A percentile compares a stretch with the other conserved stretches of the same genome.
These are phyloP conservation scores for Cyathus striatus DNA, from an alignment of 768 basidiomycete species.

Conservation along the genomic window DNA sequence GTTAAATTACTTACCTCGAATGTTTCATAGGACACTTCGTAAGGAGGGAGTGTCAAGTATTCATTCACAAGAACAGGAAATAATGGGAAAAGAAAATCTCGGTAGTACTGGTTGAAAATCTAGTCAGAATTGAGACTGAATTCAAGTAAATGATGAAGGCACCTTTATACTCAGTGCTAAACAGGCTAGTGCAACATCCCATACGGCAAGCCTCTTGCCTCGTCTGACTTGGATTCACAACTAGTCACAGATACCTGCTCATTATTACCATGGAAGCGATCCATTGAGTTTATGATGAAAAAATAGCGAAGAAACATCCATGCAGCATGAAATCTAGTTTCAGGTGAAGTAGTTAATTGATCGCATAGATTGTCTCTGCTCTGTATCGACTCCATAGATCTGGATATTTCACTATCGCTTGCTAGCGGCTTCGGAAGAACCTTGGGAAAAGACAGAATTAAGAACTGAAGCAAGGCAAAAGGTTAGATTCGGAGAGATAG, in stretches of 20 bases:
- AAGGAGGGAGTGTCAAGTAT: slow-evolving; percentile 45
- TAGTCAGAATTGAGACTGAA: slow-evolving; percentile 1
- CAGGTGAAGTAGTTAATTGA: slow-evolving; percentile 46
- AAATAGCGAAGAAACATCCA: slow-evolving; percentile 59
- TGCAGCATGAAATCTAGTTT: slow-evolving; percentile 64
- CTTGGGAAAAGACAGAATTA: slow-evolving; percentile 6
- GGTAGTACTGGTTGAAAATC: slow-evolving; percentile 42
- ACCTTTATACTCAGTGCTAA: slow-evolving; percentile 63
- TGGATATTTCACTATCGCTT: slow-evolving; percentile 7
- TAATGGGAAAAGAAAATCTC: slow-evolving; percentile 56
- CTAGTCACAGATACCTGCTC: too few relatives aligned
- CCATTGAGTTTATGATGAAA: slow-evolving; percentile 25
- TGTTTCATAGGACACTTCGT: slow-evolving; percentile 36
- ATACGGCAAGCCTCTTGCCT: too few relatives aligned
- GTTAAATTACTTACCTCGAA: slow-evolving; percentile 41
- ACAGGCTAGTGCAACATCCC: slow-evolving; percentile 58
- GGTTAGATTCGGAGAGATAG: too few relatives aligned
- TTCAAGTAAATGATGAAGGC: neutral
- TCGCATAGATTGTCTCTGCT: slow-evolving; percentile 35
- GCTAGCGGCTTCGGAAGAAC: slow-evolving; percentile 12
- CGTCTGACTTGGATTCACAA: too few relatives aligned
- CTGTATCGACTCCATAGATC: slow-evolving; percentile 8
- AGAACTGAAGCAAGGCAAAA: slow-evolving; percentile 1
- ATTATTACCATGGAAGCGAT: too few relatives aligned
- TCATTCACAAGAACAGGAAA: slow-evolving; percentile 45